These are phyloP conservation scores for Hyaloscypha finlandica DNA, from an alignment of 495 filamentous ascomycete genomes.

Conservation along the genomic window DNA sequence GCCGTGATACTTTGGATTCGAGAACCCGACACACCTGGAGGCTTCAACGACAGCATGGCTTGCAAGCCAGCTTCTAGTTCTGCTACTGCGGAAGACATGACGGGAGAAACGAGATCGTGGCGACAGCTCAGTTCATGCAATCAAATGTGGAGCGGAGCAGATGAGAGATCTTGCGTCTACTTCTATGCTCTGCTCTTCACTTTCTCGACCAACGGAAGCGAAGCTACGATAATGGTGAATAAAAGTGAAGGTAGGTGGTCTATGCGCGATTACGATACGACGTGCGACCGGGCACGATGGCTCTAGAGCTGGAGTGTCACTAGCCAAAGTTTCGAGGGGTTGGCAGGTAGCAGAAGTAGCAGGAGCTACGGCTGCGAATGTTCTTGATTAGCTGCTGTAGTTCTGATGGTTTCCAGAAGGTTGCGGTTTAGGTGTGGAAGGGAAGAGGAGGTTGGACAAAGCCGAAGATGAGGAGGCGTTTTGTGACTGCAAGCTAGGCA, in stretches of 20 bases:
- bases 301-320: neutral
- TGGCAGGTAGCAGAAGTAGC: constrained; percentile 15
- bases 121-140: constrained; percentile 27
- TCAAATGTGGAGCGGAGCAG: constrained; percentile 11
- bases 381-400: constrained; percentile 12
- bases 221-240: constrained; percentile 25
- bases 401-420: neutral
- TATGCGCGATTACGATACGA: constrained; percentile 32
- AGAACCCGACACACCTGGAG: constrained; percentile 89
- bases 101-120: constrained; percentile 22
- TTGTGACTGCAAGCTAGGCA: neutral
- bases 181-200: constrained; percentile 24
- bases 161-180: constrained; percentile 22
- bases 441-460: neutral
- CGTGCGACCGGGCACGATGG: constrained; percentile 21
- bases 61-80: constrained; percentile 89
- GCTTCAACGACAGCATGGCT: constrained; percentile 86
- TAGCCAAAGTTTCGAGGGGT: neutral
- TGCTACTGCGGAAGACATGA: constrained; percentile 78
- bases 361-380: constrained; percentile 7
- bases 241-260: constrained; percentile 14
- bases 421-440: neutral
- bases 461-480: neutral
- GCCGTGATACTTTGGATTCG: constrained; percentile 84
- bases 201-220: constrained; percentile 19